Conservation (phyloP, 768 basidiomycete genomes). For the Tricholoma bakamatsutake region DNA sequence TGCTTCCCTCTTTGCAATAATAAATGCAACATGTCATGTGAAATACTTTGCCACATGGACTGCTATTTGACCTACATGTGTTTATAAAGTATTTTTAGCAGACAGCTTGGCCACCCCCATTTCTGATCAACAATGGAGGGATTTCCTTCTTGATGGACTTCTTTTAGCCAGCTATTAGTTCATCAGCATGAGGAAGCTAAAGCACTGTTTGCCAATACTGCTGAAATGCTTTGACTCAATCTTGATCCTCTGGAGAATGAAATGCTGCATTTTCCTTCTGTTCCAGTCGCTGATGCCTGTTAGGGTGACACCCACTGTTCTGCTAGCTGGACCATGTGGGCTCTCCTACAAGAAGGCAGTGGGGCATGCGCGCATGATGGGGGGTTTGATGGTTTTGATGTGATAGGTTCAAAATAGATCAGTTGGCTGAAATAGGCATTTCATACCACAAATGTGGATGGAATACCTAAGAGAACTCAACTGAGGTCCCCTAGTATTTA, state of each 20-base stretch:
- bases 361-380: no score
- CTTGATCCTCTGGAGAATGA: neutral
- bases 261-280: neutral
- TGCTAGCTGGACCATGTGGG: no score
- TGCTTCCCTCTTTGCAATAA: neutral
- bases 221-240: neutral
- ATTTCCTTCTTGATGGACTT: neutral
- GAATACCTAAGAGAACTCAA: no score
- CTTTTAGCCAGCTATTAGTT: neutral
- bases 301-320: no score
- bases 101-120: neutral
- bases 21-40: neutral
- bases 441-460: no score
- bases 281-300: no score
- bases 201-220: neutral
- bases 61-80: neutral
- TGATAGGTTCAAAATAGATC: no score
- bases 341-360: no score
- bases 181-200: neutral
- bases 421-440: no score
- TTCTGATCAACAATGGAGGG: neutral
- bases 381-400: no score
- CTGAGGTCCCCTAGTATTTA: no score
- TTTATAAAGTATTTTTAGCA: neutral
- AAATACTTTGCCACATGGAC: neutral